phyloP scores from a whole-genome alignment of 768 basidiomycete species.

The Crepidotus variabilis region DNA sequence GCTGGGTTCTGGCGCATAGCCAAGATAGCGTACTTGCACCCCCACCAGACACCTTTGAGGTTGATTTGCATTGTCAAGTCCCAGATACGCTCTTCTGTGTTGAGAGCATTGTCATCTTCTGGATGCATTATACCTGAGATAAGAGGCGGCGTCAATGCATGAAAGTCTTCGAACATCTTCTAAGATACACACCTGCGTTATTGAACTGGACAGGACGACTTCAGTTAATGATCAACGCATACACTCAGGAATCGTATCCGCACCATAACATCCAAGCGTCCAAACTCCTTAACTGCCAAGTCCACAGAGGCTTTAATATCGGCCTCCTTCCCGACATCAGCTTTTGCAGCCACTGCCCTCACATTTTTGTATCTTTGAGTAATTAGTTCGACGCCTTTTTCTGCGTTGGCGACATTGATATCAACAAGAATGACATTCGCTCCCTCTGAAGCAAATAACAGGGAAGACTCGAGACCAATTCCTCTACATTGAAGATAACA shows the following conservation, averaged over 20 bases:
- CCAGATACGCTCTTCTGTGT: conserved; percentile 97
- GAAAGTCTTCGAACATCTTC: neutral
- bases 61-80: conserved; percentile 91
- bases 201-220: conserved; percentile 65
- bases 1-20: conserved; percentile 94
- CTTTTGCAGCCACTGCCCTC: conserved; percentile 64
- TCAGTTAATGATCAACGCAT: neutral
- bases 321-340: conserved; percentile 86
- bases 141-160: neutral
- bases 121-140: conserved; percentile 94
- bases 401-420: conserved; percentile 72
- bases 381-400: conserved; percentile 65
- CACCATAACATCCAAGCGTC: conserved; percentile 95
- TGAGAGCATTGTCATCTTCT: conserved; percentile 89
- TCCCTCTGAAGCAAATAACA: conserved; percentile 93
- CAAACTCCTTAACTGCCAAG: conserved; percentile 76
- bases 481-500: conserved; percentile 51
- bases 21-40: conserved; percentile 94
- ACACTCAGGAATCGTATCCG: conserved; percentile 14
- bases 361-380: conserved; percentile 63
- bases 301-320: conserved; percentile 85
- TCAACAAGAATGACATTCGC: conserved; percentile 89
- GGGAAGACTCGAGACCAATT: conserved; percentile 93
- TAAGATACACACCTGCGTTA: conserved; percentile 61
- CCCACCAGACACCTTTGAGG: conserved; percentile 99